Evolutionary conservation across 345 rosid genomes (phyloP), one percentile per base, ranked within the genome.

Genomic region (Sisymbrium irio): DNA sequence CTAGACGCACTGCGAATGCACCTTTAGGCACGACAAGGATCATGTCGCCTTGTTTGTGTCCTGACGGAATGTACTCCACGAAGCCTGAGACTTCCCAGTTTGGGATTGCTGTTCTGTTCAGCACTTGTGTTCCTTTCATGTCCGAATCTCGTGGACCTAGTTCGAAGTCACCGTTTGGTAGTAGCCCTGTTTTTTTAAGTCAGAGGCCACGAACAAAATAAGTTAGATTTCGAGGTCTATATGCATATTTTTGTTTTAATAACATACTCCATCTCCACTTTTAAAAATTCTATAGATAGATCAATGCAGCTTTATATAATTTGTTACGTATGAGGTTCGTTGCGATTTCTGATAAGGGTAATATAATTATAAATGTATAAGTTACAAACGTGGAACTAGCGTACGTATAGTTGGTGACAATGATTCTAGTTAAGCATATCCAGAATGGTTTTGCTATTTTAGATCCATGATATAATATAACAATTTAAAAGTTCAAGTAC

Each of bases 1-100:
- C 97, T 14, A 93, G 81, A 58, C 98, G 79, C 0, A 87, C 96
- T 0, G 97, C 98, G 46, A 73, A 86, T 1, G 92, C 85, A 7
- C 97, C 97, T 32, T 54, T 85, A 0, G 97, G 98, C 36, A 93
- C 98, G n/a, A 93, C 86, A 0, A 93, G 88, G 57, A 90, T 40
- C 98, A 93, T 90, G 83, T 86, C 98, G 3, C 98, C 97, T 79
- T 93, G 98, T 81, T 86, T 93, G 44, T 93, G 88, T 2, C 98
- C 98, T 3, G 96, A 89, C 35, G 76, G 82, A 41, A 93, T 90
- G 87, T 90, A 90, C 78, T 93, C 96, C 10, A 93, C 92, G 19
- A 81, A 86, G 4, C 98, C 98, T 1, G 88, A 79, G 19, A 86
- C 59, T 76, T 86, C 90, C 98, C 98, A 93, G 4, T 62, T 72